These are phyloP conservation scores for Alternaria triticimaculans DNA, from an alignment of 2,329 filamentous ascomycete species.

Conservation along the genomic window DNA sequence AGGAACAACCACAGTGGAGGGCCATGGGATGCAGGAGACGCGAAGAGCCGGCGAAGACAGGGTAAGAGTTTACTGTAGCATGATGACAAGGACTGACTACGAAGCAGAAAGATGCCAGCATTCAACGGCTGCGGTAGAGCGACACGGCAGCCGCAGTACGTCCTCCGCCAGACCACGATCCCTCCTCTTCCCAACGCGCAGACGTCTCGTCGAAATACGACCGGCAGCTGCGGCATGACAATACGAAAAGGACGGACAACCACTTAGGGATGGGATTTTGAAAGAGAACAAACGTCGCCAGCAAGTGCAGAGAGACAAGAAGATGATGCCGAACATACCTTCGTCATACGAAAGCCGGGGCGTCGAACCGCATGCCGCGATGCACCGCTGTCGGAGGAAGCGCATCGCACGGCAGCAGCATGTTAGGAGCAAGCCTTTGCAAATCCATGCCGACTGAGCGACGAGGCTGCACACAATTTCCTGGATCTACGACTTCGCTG, in stretches of 20 bases:
- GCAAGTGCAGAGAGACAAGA: not conserved
- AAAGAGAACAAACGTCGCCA: not conserved
- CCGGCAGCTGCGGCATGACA: not conserved
- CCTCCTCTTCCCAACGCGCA: not conserved
- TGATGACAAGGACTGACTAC: not conserved
- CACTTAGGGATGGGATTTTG: fast-evolving
- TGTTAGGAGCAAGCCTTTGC: not conserved
- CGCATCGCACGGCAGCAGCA: not conserved
- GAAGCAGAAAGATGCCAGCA: too few species aligned
- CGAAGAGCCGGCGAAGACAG: not conserved
- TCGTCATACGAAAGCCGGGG: not conserved
- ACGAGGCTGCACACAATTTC: not conserved
- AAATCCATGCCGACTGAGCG: not conserved
- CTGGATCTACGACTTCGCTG: not conserved
- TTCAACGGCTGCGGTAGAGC: too few species aligned
- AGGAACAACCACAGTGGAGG: not conserved
- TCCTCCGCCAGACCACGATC: not conserved
- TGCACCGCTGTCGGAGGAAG: not conserved
- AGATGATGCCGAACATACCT: not conserved
- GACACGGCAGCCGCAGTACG: not conserved
- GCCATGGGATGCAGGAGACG: not conserved
- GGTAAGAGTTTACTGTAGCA: not conserved
- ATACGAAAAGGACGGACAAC: not conserved
- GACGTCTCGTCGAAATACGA: fast-evolving
- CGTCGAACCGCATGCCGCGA: not conserved